Evolutionary conservation across 257 asterid species (phyloP).

Genomic region (Capsicum pubescens): DNA sequence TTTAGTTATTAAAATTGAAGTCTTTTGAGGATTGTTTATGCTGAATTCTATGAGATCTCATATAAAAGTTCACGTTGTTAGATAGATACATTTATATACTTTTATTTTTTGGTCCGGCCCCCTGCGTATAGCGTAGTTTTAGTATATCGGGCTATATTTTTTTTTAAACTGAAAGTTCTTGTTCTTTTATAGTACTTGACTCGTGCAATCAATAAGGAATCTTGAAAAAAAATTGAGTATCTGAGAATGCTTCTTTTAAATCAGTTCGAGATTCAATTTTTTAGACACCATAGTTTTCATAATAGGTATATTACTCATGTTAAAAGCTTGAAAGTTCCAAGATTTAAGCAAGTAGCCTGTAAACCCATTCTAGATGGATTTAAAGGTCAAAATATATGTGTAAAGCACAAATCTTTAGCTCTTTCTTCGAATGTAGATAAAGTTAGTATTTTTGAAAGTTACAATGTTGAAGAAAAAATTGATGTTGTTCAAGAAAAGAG

Average conservation of each 20-base stretch:
- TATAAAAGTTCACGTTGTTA: not conserved
- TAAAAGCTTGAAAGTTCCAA: not conserved
- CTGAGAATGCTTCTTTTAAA: not conserved
- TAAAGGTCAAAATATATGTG: not conserved
- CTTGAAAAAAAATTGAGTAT: no score
- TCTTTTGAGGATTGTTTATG: not conserved
- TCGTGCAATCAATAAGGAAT: not conserved
- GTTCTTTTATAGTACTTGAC: not conserved
- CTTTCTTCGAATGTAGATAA: not conserved
- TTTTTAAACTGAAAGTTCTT: no score
- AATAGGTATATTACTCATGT: not conserved
- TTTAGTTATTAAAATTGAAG: not conserved
- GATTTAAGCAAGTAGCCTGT: not conserved
- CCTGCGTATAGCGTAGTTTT: no score
- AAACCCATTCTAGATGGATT: not conserved
- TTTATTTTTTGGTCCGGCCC: not conserved
- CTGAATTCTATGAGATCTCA: not conserved
- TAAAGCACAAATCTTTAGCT: slow-evolving; percentile 26
- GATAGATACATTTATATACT: not conserved
- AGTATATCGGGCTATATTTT: no score
- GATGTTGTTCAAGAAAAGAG: slow-evolving; percentile 33
- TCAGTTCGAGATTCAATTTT: slow-evolving; percentile 24
- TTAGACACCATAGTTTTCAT: not conserved
- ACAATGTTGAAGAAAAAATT: slow-evolving; percentile 6
- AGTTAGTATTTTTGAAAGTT: slow-evolving; percentile 8